phyloP scores from a whole-genome alignment of 306 rosid genomes.

The Trichosanthes cucumerina region DNA sequence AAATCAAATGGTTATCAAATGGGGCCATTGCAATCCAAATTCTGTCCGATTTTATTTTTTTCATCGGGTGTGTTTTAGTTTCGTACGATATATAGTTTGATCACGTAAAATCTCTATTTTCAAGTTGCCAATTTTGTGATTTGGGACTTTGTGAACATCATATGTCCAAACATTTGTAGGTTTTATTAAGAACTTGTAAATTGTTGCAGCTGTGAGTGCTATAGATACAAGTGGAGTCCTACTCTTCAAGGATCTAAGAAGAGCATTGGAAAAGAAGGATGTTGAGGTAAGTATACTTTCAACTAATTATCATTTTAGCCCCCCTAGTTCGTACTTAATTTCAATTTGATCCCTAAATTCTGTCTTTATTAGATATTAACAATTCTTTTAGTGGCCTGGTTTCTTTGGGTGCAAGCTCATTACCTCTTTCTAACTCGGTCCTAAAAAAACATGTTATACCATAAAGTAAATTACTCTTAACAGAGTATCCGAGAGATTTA shows the following conservation, averaged over 20 bases:
- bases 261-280: constrained; percentile 38
- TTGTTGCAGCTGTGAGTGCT: constrained; percentile 62
- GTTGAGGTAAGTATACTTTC: constrained; percentile 35
- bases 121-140: background rate
- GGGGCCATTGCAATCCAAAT: too few relatives aligned
- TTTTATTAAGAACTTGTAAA: background rate
- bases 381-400: background rate
- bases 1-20: too few relatives aligned
- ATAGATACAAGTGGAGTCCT: constrained; percentile 86
- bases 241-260: constrained; percentile 53
- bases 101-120: background rate
- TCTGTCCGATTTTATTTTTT: background rate
- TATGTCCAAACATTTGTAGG: background rate
- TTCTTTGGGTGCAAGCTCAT: background rate
- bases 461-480: too few relatives aligned
- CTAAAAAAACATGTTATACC: background rate
- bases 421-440: background rate
- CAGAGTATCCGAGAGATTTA: background rate
- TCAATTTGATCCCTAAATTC: background rate
- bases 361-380: background rate
- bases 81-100: background rate
- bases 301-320: background rate
- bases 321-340: background rate
- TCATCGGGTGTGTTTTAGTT: background rate
- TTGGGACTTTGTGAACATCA: background rate